Percentiles rank a stretch among this genome's conserved stretches.
Conservation (phyloP, 805 yeast species). For the Candida nonsorbophila region DNA sequence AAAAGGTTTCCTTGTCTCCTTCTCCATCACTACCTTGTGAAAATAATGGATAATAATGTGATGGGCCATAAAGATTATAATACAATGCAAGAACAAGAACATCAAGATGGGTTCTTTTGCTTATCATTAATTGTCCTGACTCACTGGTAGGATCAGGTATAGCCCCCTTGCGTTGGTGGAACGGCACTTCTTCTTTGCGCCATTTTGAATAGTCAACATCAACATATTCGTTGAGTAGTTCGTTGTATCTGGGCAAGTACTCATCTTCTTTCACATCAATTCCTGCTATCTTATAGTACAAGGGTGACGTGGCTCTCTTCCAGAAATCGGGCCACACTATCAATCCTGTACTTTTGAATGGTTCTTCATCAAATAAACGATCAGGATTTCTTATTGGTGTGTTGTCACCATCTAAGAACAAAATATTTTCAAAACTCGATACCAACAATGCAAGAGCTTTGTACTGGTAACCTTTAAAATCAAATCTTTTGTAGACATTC, state of each 20-base stretch:
- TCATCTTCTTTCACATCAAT: constrained; percentile 24
- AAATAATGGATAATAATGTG: constrained; percentile 36
- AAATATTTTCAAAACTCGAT: constrained; percentile 59
- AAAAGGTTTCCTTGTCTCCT: constrained; percentile 76
- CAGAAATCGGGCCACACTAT: constrained; percentile 86
- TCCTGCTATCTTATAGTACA: constrained; percentile 64
- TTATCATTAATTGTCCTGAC: constrained; percentile 39
- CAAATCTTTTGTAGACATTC: constrained; percentile 23
- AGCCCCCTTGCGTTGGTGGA: constrained; percentile 26
- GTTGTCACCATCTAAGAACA: constrained; percentile 73
- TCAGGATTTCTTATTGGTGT: constrained; percentile 66
- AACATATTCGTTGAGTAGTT: constrained; percentile 11
- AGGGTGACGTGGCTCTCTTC: constrained; percentile 78
- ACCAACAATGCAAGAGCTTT: constrained; percentile 36
- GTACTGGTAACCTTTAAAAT: constrained; percentile 39
- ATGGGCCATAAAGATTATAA: constrained; percentile 39
- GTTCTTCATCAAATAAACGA: constrained; percentile 48
- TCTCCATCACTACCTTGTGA: constrained; percentile 56
- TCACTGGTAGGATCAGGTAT: constrained; percentile 30
- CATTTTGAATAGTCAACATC: constrained; percentile 6
- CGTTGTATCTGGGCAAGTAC: constrained; percentile 29
- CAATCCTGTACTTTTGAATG: constrained; percentile 50
- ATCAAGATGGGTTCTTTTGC: constrained; percentile 31
- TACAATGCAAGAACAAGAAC: constrained; percentile 34
- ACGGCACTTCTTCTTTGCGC: constrained; percentile 15